phyloP scores from a whole-genome alignment of 495 filamentous ascomycete genomes.

The Talaromyces adpressus region DNA sequence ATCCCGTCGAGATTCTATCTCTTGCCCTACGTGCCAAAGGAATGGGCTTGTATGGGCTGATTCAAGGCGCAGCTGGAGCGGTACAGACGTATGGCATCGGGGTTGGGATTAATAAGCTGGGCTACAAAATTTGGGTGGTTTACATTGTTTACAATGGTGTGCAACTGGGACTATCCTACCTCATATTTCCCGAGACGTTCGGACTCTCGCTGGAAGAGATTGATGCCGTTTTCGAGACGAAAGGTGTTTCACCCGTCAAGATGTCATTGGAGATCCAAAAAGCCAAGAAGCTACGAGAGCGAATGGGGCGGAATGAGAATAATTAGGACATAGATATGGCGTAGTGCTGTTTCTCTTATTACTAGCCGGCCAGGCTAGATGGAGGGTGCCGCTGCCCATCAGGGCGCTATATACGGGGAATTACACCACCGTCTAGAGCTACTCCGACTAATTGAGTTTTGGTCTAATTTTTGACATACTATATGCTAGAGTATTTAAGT shows the following conservation, averaged over 20 bases:
- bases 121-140: constrained; percentile 39
- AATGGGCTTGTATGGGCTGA: constrained; percentile 34
- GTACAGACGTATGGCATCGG: constrained; percentile 34
- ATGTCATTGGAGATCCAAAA: constrained; percentile 36
- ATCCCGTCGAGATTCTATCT: constrained; percentile 32
- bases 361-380: too few relatives aligned
- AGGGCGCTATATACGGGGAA: too few relatives aligned
- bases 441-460: too few relatives aligned
- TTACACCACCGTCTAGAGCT: too few relatives aligned
- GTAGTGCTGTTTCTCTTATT: too few relatives aligned
- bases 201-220: constrained; percentile 35
- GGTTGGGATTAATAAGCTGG: constrained; percentile 31
- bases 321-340: too few relatives aligned
- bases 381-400: too few relatives aligned
- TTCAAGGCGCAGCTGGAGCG: constrained; percentile 33
- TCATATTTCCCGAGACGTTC: constrained; percentile 35
- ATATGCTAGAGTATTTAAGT: too few relatives aligned
- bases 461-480: too few relatives aligned
- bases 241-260: constrained; percentile 35
- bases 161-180: constrained; percentile 32
- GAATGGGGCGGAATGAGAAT: not conserved
- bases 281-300: constrained; percentile 23
- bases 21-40: constrained; percentile 33
- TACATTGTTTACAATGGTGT: constrained; percentile 36
- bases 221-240: constrained; percentile 37